Conservation (phyloP, 2,329 filamentous ascomycete genomes). For the Alternaria conjuncta region DNA sequence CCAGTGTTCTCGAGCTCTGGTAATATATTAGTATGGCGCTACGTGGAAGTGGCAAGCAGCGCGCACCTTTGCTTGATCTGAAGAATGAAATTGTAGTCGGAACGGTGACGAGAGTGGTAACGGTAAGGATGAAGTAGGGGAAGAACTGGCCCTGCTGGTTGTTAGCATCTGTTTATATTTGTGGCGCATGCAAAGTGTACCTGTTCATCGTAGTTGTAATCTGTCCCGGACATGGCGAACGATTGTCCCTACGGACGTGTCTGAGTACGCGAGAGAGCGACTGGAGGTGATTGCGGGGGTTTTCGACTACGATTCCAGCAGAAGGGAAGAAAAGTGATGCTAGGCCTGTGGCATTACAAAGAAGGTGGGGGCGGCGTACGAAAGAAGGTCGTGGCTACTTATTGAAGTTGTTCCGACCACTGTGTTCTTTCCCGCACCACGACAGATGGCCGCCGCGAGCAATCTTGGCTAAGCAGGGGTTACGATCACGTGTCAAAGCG, state of each 20-base stretch:
- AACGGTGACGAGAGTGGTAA: constrained; percentile 84
- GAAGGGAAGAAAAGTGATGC: constrained; percentile 13
- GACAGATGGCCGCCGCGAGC: constrained; percentile 31
- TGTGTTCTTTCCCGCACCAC: constrained; percentile 34
- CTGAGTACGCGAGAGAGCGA: constrained; percentile 23
- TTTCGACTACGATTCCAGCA: constrained; percentile 25
- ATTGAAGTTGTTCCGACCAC: constrained; percentile 36
- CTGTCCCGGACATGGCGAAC: constrained; percentile 60
- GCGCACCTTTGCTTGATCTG: constrained; percentile 72
- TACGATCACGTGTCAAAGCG: constrained; percentile 10
- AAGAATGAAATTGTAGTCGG: constrained; percentile 90
- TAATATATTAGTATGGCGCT: constrained; percentile 17
- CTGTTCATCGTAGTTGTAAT: constrained; percentile 98
- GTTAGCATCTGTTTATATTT: constrained; percentile 18
- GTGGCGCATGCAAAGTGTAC: constrained; percentile 51
- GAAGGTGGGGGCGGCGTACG: constrained; percentile 22
- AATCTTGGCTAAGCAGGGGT: constrained; percentile 19
- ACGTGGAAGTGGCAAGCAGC: constrained; percentile 9
- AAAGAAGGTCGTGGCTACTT: constrained; percentile 37
- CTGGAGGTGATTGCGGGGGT: constrained; percentile 19
- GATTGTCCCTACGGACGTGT: constrained; percentile 26
- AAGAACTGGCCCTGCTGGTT: constrained; percentile 84
- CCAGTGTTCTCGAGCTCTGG: constrained; percentile 77
- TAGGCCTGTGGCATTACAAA: constrained; percentile 29
- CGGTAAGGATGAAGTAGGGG: constrained; percentile 96